Evolutionary conservation across 2,329 filamentous ascomycete species (phyloP), one percentile per base, ranked within the genome.

Genomic region (Aspergillus ruber): DNA sequence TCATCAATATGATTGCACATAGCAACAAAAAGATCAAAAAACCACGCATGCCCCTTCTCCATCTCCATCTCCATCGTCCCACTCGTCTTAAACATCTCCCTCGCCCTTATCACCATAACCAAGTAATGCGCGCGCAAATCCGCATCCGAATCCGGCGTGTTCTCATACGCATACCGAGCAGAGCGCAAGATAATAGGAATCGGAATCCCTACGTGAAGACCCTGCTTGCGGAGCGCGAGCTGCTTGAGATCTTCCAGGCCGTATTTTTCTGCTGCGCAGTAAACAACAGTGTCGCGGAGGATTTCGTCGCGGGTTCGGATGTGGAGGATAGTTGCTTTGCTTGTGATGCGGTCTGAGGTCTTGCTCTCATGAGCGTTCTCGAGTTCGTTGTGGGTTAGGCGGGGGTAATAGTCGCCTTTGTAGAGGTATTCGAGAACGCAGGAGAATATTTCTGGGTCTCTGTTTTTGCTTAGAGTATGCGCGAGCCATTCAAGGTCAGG

Each of bases 21-120:
- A 64, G 90, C 90, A 68, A 96, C 90, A 72, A 96, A 97, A 72
- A 97, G 78, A 79, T 96, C 90, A 76, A 97, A 97, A 80, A 93
- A 96, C 75, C 96, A 80, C 79, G 90, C 90, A 74, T 82, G 90
- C 70, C 90, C 90, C 72, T 83, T 83, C 78, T 95, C 88, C 90
- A 97, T 96, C 78, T 96, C 90, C 76, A 87, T 85, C 81, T 96
- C 90, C 90, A 96, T 95, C 72, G 90, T 96, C 74, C 90, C 90
- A 77, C 90, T 95, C 74, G 87, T 84, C 85, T 95, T 96, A 74
- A 97, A 96, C 65, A 89, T 95, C 78, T 90, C 90, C 72, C 91
- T 88, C 80, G 88, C 91, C 77, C 90, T 86, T 78, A 96, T 95
- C 73, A 96, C 95, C 73, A 96, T 82, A 69, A 90, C 89, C 70